Evolutionary conservation across 177 flowering plant species (phyloP), one percentile per base, ranked within the genome.

Genomic region (Vitis hybrid): DNA sequence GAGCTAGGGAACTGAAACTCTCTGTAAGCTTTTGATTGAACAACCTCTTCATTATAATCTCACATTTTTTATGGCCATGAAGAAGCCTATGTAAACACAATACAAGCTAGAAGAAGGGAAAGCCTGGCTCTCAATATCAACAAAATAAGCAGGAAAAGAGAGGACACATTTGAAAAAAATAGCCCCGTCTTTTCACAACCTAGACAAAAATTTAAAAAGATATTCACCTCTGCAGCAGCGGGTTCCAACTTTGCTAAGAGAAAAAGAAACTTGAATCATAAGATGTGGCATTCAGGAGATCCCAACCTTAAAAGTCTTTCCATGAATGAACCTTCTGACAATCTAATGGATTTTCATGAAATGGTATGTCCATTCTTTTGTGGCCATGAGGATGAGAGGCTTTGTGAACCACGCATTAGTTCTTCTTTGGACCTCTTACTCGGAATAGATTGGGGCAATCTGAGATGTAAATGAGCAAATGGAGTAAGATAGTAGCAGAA

Each of bases 381-480:
- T 49, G 60, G 72, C 49, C 63, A 61, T 2, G 70, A 66, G 11
- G 77, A 69, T 61, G 77, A 65, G 14, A 65, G 48, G 50, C 70
- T 66, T 59, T 72, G 71, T 53, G 71, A 67, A 58, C 73, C 73
- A 18, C 48, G 81, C 51, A 53, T 11, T 30, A 54, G n/a, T 76
- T 86, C 86, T 57, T 80, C 86, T 70, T 84, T 86, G 3, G 74
- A 64, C 21, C 79, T 71, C 61, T 86, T 82, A 51, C 75, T 69
- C 7, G 76, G 67, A 64, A 70, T 41, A 20, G 73, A 66, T 48
- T 68, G 73, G 11, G 68, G 65, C 2, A 56, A 76, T 67, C 85
- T 84, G 78, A 8, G 57, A 63, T 32, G 9, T 27, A 66, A 67
- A 30, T 3, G 50, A 61, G 11, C 58, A 60, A 11, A 59, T 27